Base-by-base conservation (phyloP, 108 stramenopile genomes). In the Ochromonas danica region DNA sequence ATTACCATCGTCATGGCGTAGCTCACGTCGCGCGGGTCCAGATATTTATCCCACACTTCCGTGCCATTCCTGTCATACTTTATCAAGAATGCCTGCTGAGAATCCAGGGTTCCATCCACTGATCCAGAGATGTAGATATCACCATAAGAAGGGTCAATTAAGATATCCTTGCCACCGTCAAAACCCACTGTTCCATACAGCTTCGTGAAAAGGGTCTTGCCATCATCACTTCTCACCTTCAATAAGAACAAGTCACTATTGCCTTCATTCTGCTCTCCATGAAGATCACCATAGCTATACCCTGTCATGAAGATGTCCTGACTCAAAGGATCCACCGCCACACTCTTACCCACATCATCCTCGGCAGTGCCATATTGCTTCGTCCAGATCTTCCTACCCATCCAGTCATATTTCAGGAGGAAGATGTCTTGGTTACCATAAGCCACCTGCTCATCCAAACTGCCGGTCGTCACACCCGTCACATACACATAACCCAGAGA, bases 41-140 rank as follows among this genome's bases (percentile, higher is more conserved):
- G 22, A 57, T 57, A 22, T 57, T 57, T 57, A 57, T 17, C 10
- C 51, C 51, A 57, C 17, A 57, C 51, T 57, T 57, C 51, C 51
- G 10, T 57, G 22, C 51, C 51, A 57, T 57, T 57, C 51, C 22
- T 57, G 22, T 57, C 51, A 57, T 57, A 57, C 51, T 57, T 57
- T 22, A 57, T 57, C 22, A 57, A 57, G 10, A 57, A 57, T 57
- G 51, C 10, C 10, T 17, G 10, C 10, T 22, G 17, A 57, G 10
- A 22, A 10, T 57, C 51, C 51, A 57, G 22, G 51, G 10, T 22
- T 57, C 51, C 51, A 10, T 17, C 10, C 51, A 57, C 51, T 57
- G 51, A 57, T 57, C 51, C 51, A 57, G 51, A 57, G 51, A 57
- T 57, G n/a, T n/a, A n/a, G n/a, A n/a, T n/a, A n/a, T n/a, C n/a